Percentiles rank a stretch among this genome's conserved stretches.
These are phyloP conservation scores for Pyrus hybrid DNA, from an alignment of 331 rosid species.

Conservation along the genomic window DNA sequence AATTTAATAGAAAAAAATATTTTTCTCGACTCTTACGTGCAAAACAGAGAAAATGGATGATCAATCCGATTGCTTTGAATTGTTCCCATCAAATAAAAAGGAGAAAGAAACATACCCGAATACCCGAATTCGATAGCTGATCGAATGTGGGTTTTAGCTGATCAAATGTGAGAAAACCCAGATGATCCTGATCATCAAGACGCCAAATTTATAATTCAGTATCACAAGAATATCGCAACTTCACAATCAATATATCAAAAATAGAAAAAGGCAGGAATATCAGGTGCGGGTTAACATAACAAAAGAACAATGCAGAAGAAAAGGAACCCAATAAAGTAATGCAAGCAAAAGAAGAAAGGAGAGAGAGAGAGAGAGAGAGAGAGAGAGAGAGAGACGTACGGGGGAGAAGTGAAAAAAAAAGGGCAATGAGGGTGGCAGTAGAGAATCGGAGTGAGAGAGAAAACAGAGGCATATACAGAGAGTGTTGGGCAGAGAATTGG, in stretches of 20 bases:
- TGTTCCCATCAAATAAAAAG: not conserved
- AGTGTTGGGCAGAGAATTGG: not conserved
- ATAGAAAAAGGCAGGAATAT: not conserved
- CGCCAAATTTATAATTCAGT: constrained; percentile 3
- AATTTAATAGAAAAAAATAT: too few species aligned
- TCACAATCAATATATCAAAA: not conserved
- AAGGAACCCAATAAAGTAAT: not conserved
- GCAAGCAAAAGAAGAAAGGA: not conserved
- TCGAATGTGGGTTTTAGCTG: not conserved
- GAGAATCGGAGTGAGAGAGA: constrained; percentile 1
- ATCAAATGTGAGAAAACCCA: constrained; percentile 14
- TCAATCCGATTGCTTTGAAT: not conserved
- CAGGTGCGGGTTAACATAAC: not conserved
- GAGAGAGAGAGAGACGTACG: constrained; percentile 6
- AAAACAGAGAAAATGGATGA: not conserved
- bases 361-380: not conserved
- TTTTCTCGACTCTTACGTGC: not conserved
- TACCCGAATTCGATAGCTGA: not conserved
- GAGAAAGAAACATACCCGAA: not conserved
- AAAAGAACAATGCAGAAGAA: constrained; percentile 8
- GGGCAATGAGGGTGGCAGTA: not conserved
- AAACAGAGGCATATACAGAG: constrained; percentile 2
- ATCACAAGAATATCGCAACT: constrained; percentile 4
- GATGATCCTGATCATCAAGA: constrained; percentile 13
- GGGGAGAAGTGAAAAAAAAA: not conserved